These are phyloP conservation scores for Stylosanthes scabra DNA, from an alignment of 331 rosid genomes.

Conservation along the genomic window DNA sequence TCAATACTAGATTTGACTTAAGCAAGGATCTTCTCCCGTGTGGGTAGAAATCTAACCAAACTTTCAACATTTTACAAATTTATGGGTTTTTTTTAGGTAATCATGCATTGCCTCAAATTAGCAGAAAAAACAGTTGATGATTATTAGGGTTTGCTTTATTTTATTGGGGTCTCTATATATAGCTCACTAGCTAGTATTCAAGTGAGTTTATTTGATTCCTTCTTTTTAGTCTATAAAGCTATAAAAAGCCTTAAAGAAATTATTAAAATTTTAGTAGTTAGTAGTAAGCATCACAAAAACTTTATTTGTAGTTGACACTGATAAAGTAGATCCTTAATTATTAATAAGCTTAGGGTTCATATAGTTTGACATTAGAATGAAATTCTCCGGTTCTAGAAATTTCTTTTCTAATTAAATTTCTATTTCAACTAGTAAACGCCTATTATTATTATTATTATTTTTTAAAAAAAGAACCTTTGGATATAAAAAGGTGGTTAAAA, in stretches of 20 bases:
- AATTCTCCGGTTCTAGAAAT: no score
- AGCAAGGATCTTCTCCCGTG: conserved; percentile 33
- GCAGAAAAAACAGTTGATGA: neutral
- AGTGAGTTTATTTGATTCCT: conserved; percentile 24
- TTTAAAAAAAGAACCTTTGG: no score
- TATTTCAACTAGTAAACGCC: no score
- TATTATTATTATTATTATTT: no score
- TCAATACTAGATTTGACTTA: conserved; percentile 35
- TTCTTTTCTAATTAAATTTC: no score
- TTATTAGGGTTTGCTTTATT: neutral
- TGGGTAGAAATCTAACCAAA: conserved; percentile 36
- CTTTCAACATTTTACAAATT: conserved; percentile 31
- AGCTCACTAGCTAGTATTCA: neutral
- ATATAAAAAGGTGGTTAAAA: no score
- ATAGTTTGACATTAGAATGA: conserved; percentile 11
- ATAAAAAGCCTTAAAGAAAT: conserved; percentile 17
- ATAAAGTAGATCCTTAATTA: conserved; percentile 34
- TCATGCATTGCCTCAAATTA: conserved; percentile 26
- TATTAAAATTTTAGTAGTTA: neutral
- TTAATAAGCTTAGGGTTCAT: conserved; percentile 33
- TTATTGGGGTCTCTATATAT: conserved; percentile 11
- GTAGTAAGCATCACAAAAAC: conserved; percentile 17
- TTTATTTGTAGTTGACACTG: conserved; percentile 43
- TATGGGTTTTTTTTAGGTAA: neutral
- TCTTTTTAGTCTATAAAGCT: conserved; percentile 35